Evolutionary conservation across 1,139 yeast genomes (phyloP).

Genomic region (Hyphopichia buzzinii): DNA sequence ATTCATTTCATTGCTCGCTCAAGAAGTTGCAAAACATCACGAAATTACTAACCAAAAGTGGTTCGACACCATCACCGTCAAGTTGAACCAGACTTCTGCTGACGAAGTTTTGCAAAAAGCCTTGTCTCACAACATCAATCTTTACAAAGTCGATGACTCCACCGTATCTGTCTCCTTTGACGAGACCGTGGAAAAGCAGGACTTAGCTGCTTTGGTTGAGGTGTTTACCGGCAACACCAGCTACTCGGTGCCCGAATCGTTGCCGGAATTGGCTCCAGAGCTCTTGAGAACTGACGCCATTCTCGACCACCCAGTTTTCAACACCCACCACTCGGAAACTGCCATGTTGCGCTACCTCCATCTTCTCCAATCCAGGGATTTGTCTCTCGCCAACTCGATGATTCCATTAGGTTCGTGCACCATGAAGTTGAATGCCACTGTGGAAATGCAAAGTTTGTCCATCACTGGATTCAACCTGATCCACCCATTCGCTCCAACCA

Average conservation of each 20-base stretch:
- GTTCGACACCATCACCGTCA: slow-evolving; percentile 86
- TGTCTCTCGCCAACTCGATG: slow-evolving; percentile 94
- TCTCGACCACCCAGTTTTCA: slow-evolving; percentile 76
- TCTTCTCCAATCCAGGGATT: slow-evolving; percentile 79
- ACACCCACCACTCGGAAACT: slow-evolving; percentile 88
- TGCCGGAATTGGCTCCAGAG: slow-evolving; percentile 55
- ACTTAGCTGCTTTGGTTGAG: slow-evolving; percentile 55
- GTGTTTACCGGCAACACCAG: slow-evolving; percentile 48
- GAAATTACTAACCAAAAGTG: slow-evolving; percentile 57
- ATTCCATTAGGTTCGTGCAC: slow-evolving; percentile 97
- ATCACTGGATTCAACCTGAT: slow-evolving; percentile 89
- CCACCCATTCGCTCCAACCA: slow-evolving; percentile 89
- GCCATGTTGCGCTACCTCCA: slow-evolving; percentile 90
- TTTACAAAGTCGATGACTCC: slow-evolving; percentile 63
- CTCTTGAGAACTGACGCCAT: slow-evolving; percentile 62
- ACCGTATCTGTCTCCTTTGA: slow-evolving; percentile 78
- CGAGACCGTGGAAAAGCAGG: slow-evolving; percentile 73
- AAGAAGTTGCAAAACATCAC: slow-evolving; percentile 47
- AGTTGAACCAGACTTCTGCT: slow-evolving; percentile 50
- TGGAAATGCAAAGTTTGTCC: slow-evolving; percentile 89
- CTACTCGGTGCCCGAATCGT: slow-evolving; percentile 19
- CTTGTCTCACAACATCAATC: slow-evolving; percentile 65
- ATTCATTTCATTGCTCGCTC: slow-evolving; percentile 69
- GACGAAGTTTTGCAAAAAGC: slow-evolving; percentile 60
- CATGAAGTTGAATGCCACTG: slow-evolving; percentile 94